Evolutionary conservation across 2,329 filamentous ascomycete species (phyloP).

Genomic region (Dryadomyces quercivorus): DNA sequence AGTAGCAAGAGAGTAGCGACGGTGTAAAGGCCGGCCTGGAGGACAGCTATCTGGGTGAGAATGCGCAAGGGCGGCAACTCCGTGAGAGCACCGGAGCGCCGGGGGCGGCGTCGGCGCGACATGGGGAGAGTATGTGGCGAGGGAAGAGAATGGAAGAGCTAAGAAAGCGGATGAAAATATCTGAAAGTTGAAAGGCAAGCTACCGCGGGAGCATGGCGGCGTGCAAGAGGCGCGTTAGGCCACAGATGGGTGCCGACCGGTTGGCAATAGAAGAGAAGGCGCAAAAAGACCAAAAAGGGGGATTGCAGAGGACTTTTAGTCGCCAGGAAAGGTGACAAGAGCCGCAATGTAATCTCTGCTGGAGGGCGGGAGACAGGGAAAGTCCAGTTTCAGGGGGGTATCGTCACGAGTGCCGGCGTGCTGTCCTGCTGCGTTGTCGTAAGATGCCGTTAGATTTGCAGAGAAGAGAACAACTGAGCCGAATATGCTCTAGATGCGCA

Average conservation of each 20-base stretch:
- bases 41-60: constrained; percentile 42
- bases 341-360: neutral
- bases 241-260: too few species aligned
- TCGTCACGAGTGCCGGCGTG: too few species aligned
- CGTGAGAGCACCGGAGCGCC: constrained; percentile 45
- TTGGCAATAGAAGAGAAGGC: too few species aligned
- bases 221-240: too few species aligned
- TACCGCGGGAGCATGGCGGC: constrained; percentile 3
- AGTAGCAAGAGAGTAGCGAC: constrained; percentile 39
- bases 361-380: neutral
- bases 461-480: neutral
- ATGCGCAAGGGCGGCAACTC: constrained; percentile 51
- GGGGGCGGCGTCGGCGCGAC: constrained; percentile 44
- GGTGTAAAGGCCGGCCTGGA: constrained; percentile 45
- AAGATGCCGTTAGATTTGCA: neutral
- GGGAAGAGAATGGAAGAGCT: neutral
- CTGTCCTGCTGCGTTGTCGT: too few species aligned
- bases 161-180: neutral
- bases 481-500: neutral
- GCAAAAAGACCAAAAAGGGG: neutral
- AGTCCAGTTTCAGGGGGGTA: neutral
- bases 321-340: neutral
- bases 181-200: neutral
- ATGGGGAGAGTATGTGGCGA: constrained; percentile 21
- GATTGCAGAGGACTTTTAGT: too few species aligned